Conservation (phyloP, 306 rosid species). For the Citrullus mucosospermus region DNA sequence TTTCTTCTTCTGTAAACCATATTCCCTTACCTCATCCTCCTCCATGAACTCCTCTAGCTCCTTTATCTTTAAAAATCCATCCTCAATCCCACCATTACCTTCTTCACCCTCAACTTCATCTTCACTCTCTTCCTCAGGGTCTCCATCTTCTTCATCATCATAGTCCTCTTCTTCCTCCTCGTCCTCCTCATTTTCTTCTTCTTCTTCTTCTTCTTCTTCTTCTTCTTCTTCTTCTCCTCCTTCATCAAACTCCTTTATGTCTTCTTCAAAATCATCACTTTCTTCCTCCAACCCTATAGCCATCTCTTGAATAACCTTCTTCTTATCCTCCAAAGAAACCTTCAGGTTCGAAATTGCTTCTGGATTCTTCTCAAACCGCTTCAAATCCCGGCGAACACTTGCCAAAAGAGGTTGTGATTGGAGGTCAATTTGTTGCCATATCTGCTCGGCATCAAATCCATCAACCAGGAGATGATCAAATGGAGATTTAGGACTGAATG, state of each 20-base stretch:
- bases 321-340: conserved; percentile 14
- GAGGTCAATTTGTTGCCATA: conserved; percentile 94
- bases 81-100: conserved; percentile 44
- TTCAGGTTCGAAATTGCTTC: conserved; percentile 30
- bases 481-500: conserved; percentile 53
- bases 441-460: conserved; percentile 87
- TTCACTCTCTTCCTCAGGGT: neutral
- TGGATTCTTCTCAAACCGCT: conserved; percentile 41
- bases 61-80: conserved; percentile 53
- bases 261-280: conserved; percentile 38
- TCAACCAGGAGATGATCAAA: conserved; percentile 61
- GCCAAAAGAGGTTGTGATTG: conserved; percentile 69
- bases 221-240: neutral
- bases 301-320: conserved; percentile 15
- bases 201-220: neutral
- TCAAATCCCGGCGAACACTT: conserved; percentile 52
- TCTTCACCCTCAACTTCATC: conserved; percentile 11
- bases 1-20: conserved; percentile 19
- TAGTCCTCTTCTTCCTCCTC: conserved; percentile 1
- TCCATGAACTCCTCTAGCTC: conserved; percentile 56
- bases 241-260: conserved; percentile 30
- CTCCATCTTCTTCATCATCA: neutral
- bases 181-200: neutral
- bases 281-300: conserved; percentile 11
- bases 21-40: conserved; percentile 50